Base-by-base conservation (phyloP, 805 yeast species). In the Wickerhamiella musiphila region DNA sequence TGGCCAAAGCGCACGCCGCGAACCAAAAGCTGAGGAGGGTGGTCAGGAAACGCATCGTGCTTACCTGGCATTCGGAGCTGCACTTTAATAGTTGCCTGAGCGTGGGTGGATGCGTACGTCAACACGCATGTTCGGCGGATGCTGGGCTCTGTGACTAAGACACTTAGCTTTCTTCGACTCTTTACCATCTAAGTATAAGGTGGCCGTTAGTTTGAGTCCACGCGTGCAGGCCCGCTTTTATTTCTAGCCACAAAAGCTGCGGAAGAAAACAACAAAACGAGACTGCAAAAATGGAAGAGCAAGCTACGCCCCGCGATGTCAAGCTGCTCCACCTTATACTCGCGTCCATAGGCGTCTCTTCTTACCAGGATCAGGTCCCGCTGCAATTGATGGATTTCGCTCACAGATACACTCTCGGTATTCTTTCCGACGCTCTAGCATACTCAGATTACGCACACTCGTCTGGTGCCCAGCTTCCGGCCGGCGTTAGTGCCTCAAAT, bases 361-460 rank as follows among this genome's bases (percentile, higher is more conserved):
- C 77, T 37, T 90, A 86, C 55, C 94, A 90, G 52, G 96, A 90
- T 49, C 93, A 83, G 36, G 96, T 90, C 3, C 94, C 96, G 1
- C 54, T 92, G 16, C 96, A 90, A 52, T 62, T 90, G 36, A 82
- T 92, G 93, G 98, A 90, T 52, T 90, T 90, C 60, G 96, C 98
- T 10, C 76, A 79, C 55, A 45, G 65, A 40, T 90, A 90, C 61
- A 82, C 98, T 4, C 65, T 76, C 16, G 75, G 83, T 4, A 77
- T 90, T 3, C 57, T 92, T 36, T 78, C 78, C 46, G 98, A 92
- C 52, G 95, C 98, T 0, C 66, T 79, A 33, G 62, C 78, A 2
- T 90, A 84, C 54, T 76, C 73, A 39, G 98, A 90, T 51, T 93
- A 90, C 47, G 56, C 65, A 13, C 43, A 49, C 36, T 42, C 51